Base-by-base conservation (phyloP, 2,329 filamentous ascomycete genomes). In the Cladobotryum mycophilum region DNA sequence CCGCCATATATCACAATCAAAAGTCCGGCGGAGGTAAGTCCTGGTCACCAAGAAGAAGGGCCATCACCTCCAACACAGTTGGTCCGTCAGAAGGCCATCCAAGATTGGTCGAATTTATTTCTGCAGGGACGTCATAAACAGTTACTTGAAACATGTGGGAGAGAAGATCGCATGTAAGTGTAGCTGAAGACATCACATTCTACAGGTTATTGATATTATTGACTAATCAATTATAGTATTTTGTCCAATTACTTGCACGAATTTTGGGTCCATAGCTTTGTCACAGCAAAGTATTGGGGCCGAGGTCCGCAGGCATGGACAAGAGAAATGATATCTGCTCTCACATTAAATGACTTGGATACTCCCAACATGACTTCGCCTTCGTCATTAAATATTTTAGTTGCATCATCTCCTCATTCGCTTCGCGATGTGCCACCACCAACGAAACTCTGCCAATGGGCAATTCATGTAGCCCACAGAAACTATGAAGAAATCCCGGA, bases 201-300 rank as follows among this genome's bases (percentile, higher is more conserved):
- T 30, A 30, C 25, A 30, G 9, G 9, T 30, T 30, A 30, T 30
- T 6, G 9, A 8, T 1, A 18, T 14, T 17, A 14, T 14, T 8
- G 3, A 13, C 33, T 46, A 25, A 46, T 15, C 12, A 3, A 22
- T 37, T n/a, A n/a, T 3, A 46, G 44, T n/a, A 18, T n/a, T 6
- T 11, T 43, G 14, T 25, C 17, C 15, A 30, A 43, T 6, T 43
- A 42, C 3, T 12, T 48, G 2, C 40, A 48, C 18, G 47, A 37
- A 2, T 30, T 43, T n/a, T 43, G 47, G 33, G 17, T 43, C 9
- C 40, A 43, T 20, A 15, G 14, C 6, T 37, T 38, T 18, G 40
- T 37, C 18, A 43, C 33, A 25, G 47, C 40, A 11, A 48, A 43
- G 13, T n/a, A 43, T 18, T 48, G 47, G 47, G 40, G 40, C 5